Percentiles rank a stretch among this genome's conserved stretches.
phyloP scores from a whole-genome alignment of 1,284 basidiomycete genomes.

The Ceratobasidium sp. region DNA sequence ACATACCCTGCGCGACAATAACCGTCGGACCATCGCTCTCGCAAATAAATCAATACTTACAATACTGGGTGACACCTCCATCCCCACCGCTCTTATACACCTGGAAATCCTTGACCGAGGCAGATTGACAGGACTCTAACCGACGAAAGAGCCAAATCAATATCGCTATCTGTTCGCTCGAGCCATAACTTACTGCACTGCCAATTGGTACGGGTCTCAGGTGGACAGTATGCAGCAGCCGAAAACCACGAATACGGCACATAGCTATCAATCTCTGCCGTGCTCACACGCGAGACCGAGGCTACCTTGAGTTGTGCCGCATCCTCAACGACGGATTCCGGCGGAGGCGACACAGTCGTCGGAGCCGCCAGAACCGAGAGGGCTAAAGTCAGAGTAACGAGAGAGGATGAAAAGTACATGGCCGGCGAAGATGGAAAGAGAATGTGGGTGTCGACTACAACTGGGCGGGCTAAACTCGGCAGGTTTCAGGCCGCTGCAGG shows the following conservation, averaged over 20 bases:
- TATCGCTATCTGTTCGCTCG: not conserved
- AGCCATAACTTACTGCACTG: constrained; percentile 59
- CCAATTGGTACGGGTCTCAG: constrained; percentile 55
- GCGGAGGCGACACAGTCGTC: not conserved
- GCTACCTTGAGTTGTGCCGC: not conserved
- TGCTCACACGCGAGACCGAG: constrained; percentile 53
- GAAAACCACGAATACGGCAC: constrained; percentile 64
- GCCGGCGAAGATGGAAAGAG: not conserved
- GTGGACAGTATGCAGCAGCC: constrained; percentile 60
- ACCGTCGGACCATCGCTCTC: not conserved
- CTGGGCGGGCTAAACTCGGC: no score
- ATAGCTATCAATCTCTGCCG: constrained; percentile 56
- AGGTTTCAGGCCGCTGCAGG: no score
- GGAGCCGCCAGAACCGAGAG: constrained; percentile 9
- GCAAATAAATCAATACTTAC: constrained; percentile 45
- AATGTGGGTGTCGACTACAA: no score
- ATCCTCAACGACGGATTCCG: constrained; percentile 2
- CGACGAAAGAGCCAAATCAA: not conserved
- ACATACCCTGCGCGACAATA: constrained; percentile 49
- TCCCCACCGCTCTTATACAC: constrained; percentile 59
- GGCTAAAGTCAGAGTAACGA: constrained; percentile 1
- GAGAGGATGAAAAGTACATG: constrained; percentile 5
- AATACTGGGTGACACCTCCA: constrained; percentile 58
- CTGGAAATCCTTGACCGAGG: constrained; percentile 19
- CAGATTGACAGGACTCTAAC: constrained; percentile 23